Conservation (phyloP, 257 asterid genomes). For the Plantago ovata region DNA sequence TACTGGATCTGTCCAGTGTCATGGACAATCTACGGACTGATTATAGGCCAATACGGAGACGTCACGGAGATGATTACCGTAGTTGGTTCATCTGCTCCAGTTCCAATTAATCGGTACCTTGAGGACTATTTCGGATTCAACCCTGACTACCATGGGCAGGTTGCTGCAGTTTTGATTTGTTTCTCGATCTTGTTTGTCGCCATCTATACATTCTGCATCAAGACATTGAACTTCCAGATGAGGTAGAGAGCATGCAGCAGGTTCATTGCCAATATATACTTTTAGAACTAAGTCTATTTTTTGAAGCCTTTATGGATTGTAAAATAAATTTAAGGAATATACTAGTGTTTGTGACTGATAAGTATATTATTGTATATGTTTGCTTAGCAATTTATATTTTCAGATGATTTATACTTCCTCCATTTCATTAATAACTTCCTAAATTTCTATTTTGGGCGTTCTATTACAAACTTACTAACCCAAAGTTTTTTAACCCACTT, state of each 20-base stretch:
- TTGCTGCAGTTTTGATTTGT: conserved; percentile 51
- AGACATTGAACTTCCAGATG: conserved; percentile 44
- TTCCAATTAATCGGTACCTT: conserved; percentile 47
- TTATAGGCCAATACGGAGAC: conserved; percentile 43
- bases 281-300: too few relatives aligned
- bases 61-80: conserved; percentile 10
- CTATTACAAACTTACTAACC: too few relatives aligned
- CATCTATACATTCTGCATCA: conserved; percentile 25
- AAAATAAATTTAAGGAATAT: too few relatives aligned
- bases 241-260: conserved; percentile 28
- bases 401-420: too few relatives aligned
- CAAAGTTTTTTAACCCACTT: too few relatives aligned
- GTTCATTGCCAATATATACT: too few relatives aligned
- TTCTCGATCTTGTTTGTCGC: conserved; percentile 50
- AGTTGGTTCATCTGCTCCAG: conserved; percentile 33
- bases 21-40: conserved; percentile 84
- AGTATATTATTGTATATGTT: too few relatives aligned
- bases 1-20: conserved; percentile 92
- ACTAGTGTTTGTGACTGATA: too few relatives aligned
- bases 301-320: too few relatives aligned
- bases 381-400: too few relatives aligned
- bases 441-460: too few relatives aligned
- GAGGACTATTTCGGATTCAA: conserved; percentile 59
- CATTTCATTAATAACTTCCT: too few relatives aligned
- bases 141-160: conserved; percentile 48